Base-by-base conservation (phyloP, 2,329 filamentous ascomycete genomes). In the Chaetomium sp. region DNA sequence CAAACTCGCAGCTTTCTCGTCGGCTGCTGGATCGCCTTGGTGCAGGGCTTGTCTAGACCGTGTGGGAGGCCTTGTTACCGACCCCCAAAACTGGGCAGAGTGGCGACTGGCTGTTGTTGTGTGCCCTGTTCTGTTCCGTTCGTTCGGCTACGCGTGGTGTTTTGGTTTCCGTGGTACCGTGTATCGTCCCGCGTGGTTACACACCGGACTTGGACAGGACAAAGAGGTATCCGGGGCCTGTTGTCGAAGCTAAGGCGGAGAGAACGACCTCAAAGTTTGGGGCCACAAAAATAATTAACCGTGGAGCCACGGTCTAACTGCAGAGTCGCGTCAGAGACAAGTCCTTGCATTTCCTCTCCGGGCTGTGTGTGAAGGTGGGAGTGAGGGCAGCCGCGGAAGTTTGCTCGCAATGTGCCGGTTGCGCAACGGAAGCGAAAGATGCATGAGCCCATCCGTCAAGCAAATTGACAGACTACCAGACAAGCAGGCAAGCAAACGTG, bases 261-360 rank as follows among this genome's bases (percentile, higher is more conserved):
- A 64, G 56, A 55, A 61, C 49, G 59, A 53, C 37, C 44, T 53
- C 49, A 59, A 55, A 47, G 59, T 57, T 61, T 60, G 53, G 61
- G 54, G 51, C 48, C 37, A 36, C 33, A 43, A 53, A 60, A 60
- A 42, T 27, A 65, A 68, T 65, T 66, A 62, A 64, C 56, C 62
- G 60, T 59, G 61, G 54, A 61, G 50, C 58, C 58, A 64, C 57
- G 56, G 60, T 34, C 45, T 60, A 61, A 66, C 70, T 72, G 70
- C 68, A 70, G 61, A 69, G 64, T 66, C 68, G 69, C 68, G 70
- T 72, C 68, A 72, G 70, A 70, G 61, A 61, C 55, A 59, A 55
- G 63, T 63, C 57, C 61, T 60, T 27, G 19, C 19, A 27, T 27
- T 27, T 27, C 19, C 19, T 27, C 19, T 27, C 19, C 19, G 19